Percentiles rank a stretch among this genome's conserved stretches.
Conservation (phyloP, 2,329 filamentous ascomycete genomes). For the Ophiostoma ips region DNA sequence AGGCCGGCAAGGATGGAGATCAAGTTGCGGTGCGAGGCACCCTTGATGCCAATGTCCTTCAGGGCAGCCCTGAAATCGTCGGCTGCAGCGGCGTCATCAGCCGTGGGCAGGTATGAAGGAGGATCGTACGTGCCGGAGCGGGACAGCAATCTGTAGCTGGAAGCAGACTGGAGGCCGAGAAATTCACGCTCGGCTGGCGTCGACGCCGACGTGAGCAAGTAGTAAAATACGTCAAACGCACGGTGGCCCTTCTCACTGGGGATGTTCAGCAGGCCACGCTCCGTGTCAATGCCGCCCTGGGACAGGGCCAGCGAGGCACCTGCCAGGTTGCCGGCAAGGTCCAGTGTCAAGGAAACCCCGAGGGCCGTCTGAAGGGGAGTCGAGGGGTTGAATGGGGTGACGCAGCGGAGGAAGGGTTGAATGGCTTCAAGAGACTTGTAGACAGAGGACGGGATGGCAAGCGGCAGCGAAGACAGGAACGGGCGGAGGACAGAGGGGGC, state of each 20-base stretch:
- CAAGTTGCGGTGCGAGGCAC: conserved; percentile 64
- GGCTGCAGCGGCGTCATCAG: conserved; percentile 80
- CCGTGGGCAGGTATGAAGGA: conserved; percentile 78
- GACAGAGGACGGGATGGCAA: conserved; percentile 60
- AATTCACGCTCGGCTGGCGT: conserved; percentile 82
- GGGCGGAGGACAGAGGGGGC: conserved; percentile 72
- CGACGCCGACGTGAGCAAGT: conserved; percentile 81
- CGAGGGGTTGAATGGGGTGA: conserved; percentile 82
- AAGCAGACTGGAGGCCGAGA: conserved; percentile 62
- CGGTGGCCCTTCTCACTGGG: conserved; percentile 69
- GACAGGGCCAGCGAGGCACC: conserved; percentile 66
- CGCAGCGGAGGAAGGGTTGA: conserved; percentile 72
- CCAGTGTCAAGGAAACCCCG: conserved; percentile 68
- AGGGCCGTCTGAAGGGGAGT: conserved; percentile 67
- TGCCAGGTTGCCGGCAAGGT: conserved; percentile 64
- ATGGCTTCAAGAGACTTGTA: conserved; percentile 70
- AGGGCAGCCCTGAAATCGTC: conserved; percentile 83
- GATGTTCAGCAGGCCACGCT: conserved; percentile 65
- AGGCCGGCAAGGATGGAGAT: conserved; percentile 77
- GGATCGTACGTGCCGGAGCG: conserved; percentile 76
- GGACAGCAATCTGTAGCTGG: conserved; percentile 64
- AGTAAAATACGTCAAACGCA: conserved; percentile 97
- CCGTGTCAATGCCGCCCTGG: conserved; percentile 75
- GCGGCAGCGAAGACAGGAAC: conserved; percentile 67
- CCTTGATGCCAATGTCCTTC: conserved; percentile 89